Evolutionary conservation across 192 early-diverging fungal species (phyloP).

Genomic region (Coemansia sp.): DNA sequence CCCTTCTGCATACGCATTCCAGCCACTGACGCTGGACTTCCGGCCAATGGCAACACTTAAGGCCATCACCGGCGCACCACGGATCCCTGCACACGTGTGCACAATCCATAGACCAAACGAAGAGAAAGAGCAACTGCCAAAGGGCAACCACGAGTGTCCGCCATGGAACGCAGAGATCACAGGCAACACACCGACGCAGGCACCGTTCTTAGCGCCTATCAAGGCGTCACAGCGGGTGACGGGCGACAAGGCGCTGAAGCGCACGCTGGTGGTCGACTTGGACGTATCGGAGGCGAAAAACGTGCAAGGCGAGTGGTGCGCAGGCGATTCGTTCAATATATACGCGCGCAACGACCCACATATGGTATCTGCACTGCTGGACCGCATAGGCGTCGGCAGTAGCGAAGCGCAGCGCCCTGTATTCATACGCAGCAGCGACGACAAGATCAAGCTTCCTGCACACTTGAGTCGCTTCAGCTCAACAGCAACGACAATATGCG

Average conservation of each 20-base stretch:
- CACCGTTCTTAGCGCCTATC: conserved; percentile 57
- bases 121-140: not conserved
- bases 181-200: not conserved
- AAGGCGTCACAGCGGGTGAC: conserved; percentile 63
- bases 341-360: conserved; percentile 77
- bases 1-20: conserved; percentile 7
- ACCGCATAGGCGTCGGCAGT: conserved; percentile 56
- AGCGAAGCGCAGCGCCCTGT: conserved; percentile 22
- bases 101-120: not conserved
- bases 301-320: conserved; percentile 16
- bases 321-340: conserved; percentile 82
- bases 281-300: conserved; percentile 39
- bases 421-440: conserved; percentile 34
- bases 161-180: conserved; percentile 30
- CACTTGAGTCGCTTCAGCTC: conserved; percentile 26
- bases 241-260: conserved; percentile 66
- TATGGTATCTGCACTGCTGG: conserved; percentile 67
- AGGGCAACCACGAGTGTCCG: conserved; percentile 9
- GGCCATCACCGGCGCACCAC: conserved; percentile 41
- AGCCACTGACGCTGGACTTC: conserved; percentile 49
- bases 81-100: conserved; percentile 26
- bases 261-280: conserved; percentile 65
- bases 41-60: conserved; percentile 27
- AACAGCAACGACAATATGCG: conserved; percentile 50
- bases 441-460: conserved; percentile 36